Percentiles rank a stretch among this genome's conserved stretches.
Conservation (phyloP, 202 grass and related monocot genomes). For the Setaria italica region DNA sequence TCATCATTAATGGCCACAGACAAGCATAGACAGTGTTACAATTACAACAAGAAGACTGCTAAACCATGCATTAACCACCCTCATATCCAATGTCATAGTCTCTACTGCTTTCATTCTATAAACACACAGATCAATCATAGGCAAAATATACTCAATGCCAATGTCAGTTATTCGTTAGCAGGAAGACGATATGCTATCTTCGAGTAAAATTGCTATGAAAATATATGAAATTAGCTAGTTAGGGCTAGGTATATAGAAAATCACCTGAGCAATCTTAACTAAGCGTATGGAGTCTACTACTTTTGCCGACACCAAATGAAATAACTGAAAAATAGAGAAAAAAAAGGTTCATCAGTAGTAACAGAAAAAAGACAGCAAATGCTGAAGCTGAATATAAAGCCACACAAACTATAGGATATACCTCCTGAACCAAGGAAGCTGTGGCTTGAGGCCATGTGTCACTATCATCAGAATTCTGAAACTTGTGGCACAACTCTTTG, state of each 20-base stretch:
- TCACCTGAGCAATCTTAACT: constrained; percentile 93
- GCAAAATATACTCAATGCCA: neutral
- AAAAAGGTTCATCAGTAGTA: constrained; percentile 48
- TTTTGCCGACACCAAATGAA: constrained; percentile 69
- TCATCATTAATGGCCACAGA: too few relatives aligned
- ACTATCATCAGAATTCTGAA: constrained; percentile 50
- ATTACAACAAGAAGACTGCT: neutral
- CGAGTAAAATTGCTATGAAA: neutral
- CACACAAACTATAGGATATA: constrained; percentile 47
- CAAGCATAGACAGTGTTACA: too few relatives aligned
- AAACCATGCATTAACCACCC: neutral
- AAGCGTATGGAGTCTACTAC: constrained; percentile 69
- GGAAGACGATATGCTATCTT: constrained; percentile 26
- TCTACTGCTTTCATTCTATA: constrained; percentile 18
- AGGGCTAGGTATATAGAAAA: constrained; percentile 30
- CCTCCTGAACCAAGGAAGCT: constrained; percentile 68
- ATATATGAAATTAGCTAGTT: constrained; percentile 20
- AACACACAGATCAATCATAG: neutral
- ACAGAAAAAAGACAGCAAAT: constrained; percentile 42
- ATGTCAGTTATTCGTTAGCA: constrained; percentile 29
- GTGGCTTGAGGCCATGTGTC: constrained; percentile 54
- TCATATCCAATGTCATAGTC: constrained; percentile 10
- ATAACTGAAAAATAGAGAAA: constrained; percentile 62
- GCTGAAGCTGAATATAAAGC: constrained; percentile 32
- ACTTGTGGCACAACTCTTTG: constrained; percentile 81